A percentile compares a stretch with the other conserved stretches of the same genome.
Evolutionary conservation across 2,329 filamentous ascomycete genomes (phyloP).

Genomic region (Pyrenochaeta sp.): DNA sequence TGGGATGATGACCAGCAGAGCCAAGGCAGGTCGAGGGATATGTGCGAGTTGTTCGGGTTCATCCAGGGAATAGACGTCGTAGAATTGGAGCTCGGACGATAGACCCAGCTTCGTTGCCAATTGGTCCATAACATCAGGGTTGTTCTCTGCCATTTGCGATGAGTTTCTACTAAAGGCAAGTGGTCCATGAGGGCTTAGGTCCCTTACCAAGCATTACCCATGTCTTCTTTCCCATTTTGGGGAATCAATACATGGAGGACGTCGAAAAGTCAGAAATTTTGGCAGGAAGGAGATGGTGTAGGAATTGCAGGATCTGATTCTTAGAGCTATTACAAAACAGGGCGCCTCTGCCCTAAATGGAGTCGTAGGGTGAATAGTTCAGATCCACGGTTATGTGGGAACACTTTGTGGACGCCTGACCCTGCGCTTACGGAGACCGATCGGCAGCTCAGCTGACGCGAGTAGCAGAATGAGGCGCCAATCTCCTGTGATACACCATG

Average conservation of each 20-base stretch:
- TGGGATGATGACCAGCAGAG: conserved; percentile 60
- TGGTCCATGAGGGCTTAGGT: conserved; percentile 11
- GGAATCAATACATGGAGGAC: conserved; percentile 16
- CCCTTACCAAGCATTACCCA: conserved; percentile 31
- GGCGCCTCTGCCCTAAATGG: too few relatives aligned
- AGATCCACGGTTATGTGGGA: background rate
- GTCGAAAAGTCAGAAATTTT: conserved; percentile 11
- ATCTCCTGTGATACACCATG: too few relatives aligned
- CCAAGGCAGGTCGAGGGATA: conserved; percentile 59
- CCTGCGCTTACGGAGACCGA: too few relatives aligned
- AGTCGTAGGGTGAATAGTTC: background rate
- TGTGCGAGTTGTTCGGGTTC: conserved; percentile 55
- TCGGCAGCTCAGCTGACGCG: background rate
- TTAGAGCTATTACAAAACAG: too few relatives aligned
- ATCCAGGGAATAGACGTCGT: conserved; percentile 60
- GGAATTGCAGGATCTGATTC: background rate
- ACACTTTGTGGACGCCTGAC: background rate
- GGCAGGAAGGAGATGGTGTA: conserved; percentile 10
- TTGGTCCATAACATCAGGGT: conserved; percentile 59
- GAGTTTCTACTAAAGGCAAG: conserved; percentile 17
- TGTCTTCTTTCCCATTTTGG: conserved; percentile 10
- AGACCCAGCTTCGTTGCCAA: conserved; percentile 58
- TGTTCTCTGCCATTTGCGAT: conserved; percentile 55
- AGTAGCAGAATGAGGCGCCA: background rate
- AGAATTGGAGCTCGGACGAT: conserved; percentile 55